Evolutionary conservation across 2,329 filamentous ascomycete species (phyloP).

Genomic region (Cordyceps militaris): DNA sequence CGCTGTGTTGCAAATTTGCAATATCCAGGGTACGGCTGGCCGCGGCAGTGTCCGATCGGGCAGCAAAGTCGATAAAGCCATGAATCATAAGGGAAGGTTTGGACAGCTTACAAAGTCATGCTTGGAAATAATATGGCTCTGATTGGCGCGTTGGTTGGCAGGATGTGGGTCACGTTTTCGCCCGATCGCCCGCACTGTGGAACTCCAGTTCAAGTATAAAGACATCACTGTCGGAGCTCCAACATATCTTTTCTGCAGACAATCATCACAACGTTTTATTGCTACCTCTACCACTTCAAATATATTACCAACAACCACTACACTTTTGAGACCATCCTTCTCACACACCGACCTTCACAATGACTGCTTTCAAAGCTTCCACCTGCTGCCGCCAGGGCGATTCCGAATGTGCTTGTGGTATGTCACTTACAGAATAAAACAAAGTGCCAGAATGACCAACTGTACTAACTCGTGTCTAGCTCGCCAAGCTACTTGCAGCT

Average conservation of each 20-base stretch:
- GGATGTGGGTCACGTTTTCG: background rate
- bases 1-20: background rate
- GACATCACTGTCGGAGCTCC: conserved; percentile 7
- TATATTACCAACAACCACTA: background rate
- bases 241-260: background rate
- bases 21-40: background rate
- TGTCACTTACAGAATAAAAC: conserved; percentile 20
- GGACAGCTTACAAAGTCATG: conserved; percentile 4
- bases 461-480: conserved; percentile 31
- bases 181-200: conserved; percentile 1
- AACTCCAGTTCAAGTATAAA: conserved; percentile 10
- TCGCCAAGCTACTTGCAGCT: conserved; percentile 70
- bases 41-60: background rate
- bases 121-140: background rate
- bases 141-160: background rate
- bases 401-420: conserved; percentile 51
- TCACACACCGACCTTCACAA: background rate
- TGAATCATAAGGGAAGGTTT: background rate
- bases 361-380: conserved; percentile 27
- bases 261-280: background rate
- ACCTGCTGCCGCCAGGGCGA: conserved; percentile 52
- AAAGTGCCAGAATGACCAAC: background rate
- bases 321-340: background rate
- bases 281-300: background rate
- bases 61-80: background rate